Evolutionary conservation across 768 basidiomycete genomes (phyloP).

Genomic region (Boletus tylopilopsis): DNA sequence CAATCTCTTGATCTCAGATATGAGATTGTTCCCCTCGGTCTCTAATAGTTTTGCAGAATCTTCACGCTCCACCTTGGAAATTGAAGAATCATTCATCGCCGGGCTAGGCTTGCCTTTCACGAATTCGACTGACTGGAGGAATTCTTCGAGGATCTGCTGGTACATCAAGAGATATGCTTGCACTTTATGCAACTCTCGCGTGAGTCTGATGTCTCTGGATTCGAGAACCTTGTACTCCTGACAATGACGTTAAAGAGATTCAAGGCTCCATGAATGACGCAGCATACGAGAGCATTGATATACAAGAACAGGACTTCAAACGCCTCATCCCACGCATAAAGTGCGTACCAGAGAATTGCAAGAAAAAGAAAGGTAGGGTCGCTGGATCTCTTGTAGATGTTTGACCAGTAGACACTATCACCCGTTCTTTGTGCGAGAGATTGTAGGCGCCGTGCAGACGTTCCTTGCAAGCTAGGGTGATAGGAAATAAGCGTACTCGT

Average conservation of each 20-base stretch:
- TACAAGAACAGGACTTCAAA: slow-evolving; percentile 49
- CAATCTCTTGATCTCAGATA: slow-evolving; percentile 47
- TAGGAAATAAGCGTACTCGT: slow-evolving; percentile 36
- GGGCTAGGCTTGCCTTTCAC: slow-evolving; percentile 49
- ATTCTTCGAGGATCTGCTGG: slow-evolving; percentile 50
- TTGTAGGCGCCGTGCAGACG: slow-evolving; percentile 26
- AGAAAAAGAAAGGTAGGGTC: slow-evolving; percentile 34
- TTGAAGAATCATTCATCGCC: slow-evolving; percentile 31
- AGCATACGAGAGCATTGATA: slow-evolving; percentile 44
- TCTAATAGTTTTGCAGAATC: slow-evolving; percentile 25
- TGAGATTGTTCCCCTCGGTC: slow-evolving; percentile 44
- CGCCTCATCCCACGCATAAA: slow-evolving; percentile 62
- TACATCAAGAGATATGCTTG: slow-evolving; percentile 56
- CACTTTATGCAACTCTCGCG: slow-evolving; percentile 52
- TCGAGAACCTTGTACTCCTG: slow-evolving; percentile 45
- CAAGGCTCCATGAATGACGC: background rate
- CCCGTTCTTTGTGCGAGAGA: slow-evolving; percentile 24
- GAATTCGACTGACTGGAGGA: slow-evolving; percentile 48
- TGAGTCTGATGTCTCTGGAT: slow-evolving; percentile 41
- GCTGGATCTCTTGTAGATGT: slow-evolving; percentile 24
- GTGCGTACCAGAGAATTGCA: slow-evolving; percentile 52
- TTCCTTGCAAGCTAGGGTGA: slow-evolving; percentile 23
- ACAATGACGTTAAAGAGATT: background rate
- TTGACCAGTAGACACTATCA: slow-evolving; percentile 35
- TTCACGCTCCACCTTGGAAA: slow-evolving; percentile 18